phyloP scores from a whole-genome alignment of 768 basidiomycete genomes.

The Rhodotorula kratochvilovae region DNA sequence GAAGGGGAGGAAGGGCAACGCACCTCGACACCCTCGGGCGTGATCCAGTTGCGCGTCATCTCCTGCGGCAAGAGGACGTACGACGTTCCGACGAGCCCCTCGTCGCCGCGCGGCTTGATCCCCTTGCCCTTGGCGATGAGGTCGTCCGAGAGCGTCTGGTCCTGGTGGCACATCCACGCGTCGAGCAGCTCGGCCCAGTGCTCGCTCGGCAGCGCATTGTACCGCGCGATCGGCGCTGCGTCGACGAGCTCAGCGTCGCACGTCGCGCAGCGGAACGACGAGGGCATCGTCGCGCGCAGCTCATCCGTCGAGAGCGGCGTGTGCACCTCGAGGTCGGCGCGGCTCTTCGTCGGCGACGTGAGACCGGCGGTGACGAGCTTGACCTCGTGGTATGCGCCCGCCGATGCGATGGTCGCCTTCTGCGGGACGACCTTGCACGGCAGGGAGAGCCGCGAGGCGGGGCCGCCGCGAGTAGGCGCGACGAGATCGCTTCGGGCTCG shows the following conservation, averaged over 20 bases:
- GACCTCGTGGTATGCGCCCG: conserved; percentile 63
- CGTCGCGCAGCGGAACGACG: conserved; percentile 68
- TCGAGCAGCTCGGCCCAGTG: conserved; percentile 97
- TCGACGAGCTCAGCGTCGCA: conserved; percentile 68
- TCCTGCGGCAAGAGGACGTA: conserved; percentile 73
- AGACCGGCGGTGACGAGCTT: conserved; percentile 52
- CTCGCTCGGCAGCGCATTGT: conserved; percentile 85
- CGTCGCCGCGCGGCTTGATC: conserved; percentile 70
- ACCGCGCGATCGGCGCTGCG: conserved; percentile 54
- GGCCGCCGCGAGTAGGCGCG: conserved; percentile 57
- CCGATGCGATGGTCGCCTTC: conserved; percentile 57
- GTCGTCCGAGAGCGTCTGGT: conserved; percentile 73
- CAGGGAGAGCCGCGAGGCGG: conserved; percentile 52
- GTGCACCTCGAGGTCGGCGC: conserved; percentile 44
- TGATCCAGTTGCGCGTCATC: conserved; percentile 53
- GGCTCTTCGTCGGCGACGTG: conserved; percentile 38
- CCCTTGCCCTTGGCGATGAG: conserved; percentile 60
- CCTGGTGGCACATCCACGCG: conserved; percentile 95
- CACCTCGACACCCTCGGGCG: conserved; percentile 56
- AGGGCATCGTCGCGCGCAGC: conserved; percentile 57
- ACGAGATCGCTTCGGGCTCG: conserved; percentile 60
- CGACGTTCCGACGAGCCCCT: conserved; percentile 82
- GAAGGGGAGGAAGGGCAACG: conserved; percentile 47
- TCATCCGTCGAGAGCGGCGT: conserved; percentile 62
- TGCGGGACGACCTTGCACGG: conserved; percentile 58